Evolutionary conservation across 352 stramenopile genomes (phyloP).

Genomic region (Aphanomyces stellatus): DNA sequence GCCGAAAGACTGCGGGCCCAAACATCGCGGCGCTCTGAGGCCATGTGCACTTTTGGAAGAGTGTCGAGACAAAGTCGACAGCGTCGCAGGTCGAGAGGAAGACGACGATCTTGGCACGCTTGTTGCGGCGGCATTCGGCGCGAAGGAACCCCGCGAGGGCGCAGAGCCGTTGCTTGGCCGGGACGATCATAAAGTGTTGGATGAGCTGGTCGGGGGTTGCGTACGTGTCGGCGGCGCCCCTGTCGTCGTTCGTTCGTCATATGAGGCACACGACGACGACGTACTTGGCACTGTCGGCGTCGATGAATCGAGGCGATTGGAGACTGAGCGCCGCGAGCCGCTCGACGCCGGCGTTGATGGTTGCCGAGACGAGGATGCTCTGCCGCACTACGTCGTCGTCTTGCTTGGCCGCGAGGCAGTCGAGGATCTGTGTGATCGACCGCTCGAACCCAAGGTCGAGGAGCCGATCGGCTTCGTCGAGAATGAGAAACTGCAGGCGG

Average conservation of each 20-base stretch:
- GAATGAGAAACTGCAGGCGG: conserved; percentile 93
- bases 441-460: conserved; percentile 95
- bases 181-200: conserved; percentile 95
- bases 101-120: conserved; percentile 84
- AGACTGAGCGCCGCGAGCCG: conserved; percentile 80
- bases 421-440: conserved; percentile 98
- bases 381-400: conserved; percentile 30
- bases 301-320: conserved; percentile 55
- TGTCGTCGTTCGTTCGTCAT: not conserved
- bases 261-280: not conserved
- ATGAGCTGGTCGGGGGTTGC: conserved; percentile 89
- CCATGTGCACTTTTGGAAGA: conserved; percentile 85
- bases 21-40: conserved; percentile 36
- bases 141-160: conserved; percentile 89
- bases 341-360: conserved; percentile 78
- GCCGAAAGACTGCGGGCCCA: conserved; percentile 54
- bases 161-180: conserved; percentile 89
- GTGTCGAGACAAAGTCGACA: conserved; percentile 93
- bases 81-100: conserved; percentile 97
- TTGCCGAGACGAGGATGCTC: conserved; percentile 84
- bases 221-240: conserved; percentile 42
- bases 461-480: conserved; percentile 98
- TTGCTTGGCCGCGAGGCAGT: conserved; percentile 34
- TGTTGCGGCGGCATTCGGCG: conserved; percentile 44
- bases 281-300: conserved; percentile 44